A percentile compares a stretch with the other conserved stretches of the same genome.
Evolutionary conservation across 2,329 filamentous ascomycete genomes (phyloP).

Genomic region (Alternaria arborescens): DNA sequence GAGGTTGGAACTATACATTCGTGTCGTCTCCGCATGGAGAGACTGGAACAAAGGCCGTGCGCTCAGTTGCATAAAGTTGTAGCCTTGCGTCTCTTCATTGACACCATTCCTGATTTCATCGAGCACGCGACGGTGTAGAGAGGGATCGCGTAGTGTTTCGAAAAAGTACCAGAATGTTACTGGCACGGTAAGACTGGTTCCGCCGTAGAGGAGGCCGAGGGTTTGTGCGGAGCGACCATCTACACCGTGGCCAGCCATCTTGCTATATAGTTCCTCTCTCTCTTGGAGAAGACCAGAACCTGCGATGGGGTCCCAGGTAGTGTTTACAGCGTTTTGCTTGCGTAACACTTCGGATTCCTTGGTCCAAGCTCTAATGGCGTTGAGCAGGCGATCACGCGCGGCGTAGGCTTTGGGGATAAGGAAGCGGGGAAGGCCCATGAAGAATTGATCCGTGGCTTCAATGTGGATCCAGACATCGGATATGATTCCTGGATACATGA

Average conservation of each 20-base stretch:
- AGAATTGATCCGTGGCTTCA: conserved; percentile 22
- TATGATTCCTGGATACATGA: conserved; percentile 19
- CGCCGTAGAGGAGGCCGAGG: conserved; percentile 24
- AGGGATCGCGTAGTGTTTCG: conserved; percentile 15
- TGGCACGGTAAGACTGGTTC: conserved; percentile 23
- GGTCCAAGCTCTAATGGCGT: conserved; percentile 15
- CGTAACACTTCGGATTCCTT: conserved; percentile 11
- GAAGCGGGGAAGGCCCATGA: conserved; percentile 24
- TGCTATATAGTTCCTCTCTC: conserved; percentile 22
- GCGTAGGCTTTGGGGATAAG: conserved; percentile 17
- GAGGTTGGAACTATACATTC: conserved; percentile 19
- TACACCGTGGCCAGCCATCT: conserved; percentile 19
- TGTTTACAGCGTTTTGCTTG: not conserved
- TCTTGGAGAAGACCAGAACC: conserved; percentile 26
- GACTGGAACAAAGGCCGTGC: conserved; percentile 26
- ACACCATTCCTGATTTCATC: conserved; percentile 3
- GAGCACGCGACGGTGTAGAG: not conserved
- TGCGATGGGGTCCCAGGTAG: conserved; percentile 20
- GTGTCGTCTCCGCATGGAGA: conserved; percentile 22
- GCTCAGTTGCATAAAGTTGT: conserved; percentile 23
- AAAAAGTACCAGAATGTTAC: conserved; percentile 30
- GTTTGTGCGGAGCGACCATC: conserved; percentile 24
- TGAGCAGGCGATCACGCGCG: conserved; percentile 24
- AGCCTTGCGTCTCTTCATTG: not conserved
- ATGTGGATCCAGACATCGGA: conserved; percentile 28